Evolutionary conservation across 2,329 filamentous ascomycete genomes (phyloP).

Genomic region (Neodidymelliopsis sp.): DNA sequence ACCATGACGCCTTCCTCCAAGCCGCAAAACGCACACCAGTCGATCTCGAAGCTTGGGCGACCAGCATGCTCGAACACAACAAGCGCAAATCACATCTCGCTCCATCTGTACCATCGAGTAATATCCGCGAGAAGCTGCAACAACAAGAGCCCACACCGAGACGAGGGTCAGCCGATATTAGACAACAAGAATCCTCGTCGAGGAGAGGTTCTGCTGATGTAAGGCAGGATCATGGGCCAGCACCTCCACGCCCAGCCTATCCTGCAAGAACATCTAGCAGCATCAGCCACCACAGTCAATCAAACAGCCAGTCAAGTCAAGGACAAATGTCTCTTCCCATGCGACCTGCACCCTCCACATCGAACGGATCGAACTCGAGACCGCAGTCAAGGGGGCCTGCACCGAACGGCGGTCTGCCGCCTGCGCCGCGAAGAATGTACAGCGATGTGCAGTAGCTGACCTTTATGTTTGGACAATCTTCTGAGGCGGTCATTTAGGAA

Average conservation of each 20-base stretch:
- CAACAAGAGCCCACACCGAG: slow-evolving; percentile 41
- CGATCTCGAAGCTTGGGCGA: slow-evolving; percentile 90
- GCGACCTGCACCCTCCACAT: slow-evolving; percentile 51
- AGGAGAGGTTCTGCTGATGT: slow-evolving; percentile 33
- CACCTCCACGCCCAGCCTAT: slow-evolving; percentile 50
- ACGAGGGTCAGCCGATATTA: slow-evolving; percentile 32
- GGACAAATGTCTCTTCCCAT: slow-evolving; percentile 55
- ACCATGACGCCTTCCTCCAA: slow-evolving; percentile 92
- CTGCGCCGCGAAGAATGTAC: slow-evolving; percentile 44
- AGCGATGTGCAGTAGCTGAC: slow-evolving; percentile 36
- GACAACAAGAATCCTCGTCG: slow-evolving; percentile 39
- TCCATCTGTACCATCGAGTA: slow-evolving; percentile 76
- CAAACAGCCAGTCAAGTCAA: slow-evolving; percentile 17
- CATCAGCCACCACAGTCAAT: slow-evolving; percentile 36
- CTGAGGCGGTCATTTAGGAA: not conserved
- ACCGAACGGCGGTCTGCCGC: slow-evolving; percentile 37
- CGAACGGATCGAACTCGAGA: slow-evolving; percentile 35
- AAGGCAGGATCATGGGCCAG: slow-evolving; percentile 32
- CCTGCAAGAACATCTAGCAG: slow-evolving; percentile 55
- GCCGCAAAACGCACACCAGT: slow-evolving; percentile 97
- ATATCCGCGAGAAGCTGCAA: slow-evolving; percentile 49
- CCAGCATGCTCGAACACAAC: slow-evolving; percentile 91
- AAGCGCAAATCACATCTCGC: slow-evolving; percentile 94
- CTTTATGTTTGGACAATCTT: not conserved
- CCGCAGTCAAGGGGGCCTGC: slow-evolving; percentile 32